A percentile compares a stretch with the other conserved stretches of the same genome.
Evolutionary conservation across 2,329 filamentous ascomycete species (phyloP).

Genomic region (Cytospora piceae): DNA sequence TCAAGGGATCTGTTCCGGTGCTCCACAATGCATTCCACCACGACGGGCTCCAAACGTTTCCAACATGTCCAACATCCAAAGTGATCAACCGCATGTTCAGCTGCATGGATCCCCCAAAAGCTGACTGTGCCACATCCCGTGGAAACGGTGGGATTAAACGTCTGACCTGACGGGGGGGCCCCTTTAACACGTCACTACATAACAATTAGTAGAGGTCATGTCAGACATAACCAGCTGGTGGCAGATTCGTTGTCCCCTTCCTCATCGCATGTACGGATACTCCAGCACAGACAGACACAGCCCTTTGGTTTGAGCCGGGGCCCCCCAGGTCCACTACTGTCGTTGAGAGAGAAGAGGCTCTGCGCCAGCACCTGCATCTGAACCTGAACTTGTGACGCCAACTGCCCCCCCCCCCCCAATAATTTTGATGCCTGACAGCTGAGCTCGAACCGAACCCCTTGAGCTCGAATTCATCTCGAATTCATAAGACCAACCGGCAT

Average conservation of each 20-base stretch:
- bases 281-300: not conserved
- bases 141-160: not conserved
- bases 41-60: not conserved
- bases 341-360: not conserved
- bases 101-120: not conserved
- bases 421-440: constrained; percentile 16
- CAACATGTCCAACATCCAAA: not conserved
- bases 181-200: not conserved
- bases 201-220: not conserved
- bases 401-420: not conserved
- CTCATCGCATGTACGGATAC: not conserved
- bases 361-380: not conserved
- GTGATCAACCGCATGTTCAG: not conserved
- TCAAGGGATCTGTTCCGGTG: not conserved
- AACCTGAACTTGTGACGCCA: not conserved
- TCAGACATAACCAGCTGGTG: not conserved
- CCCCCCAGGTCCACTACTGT: not conserved
- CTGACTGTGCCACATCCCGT: not conserved
- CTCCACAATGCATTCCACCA: not conserved
- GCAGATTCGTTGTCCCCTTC: not conserved
- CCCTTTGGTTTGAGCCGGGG: not conserved
- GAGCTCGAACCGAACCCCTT: constrained; percentile 8
- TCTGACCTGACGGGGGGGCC: not conserved
- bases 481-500: not conserved
- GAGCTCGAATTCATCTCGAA: not conserved